phyloP scores from a whole-genome alignment of 805 yeast species.

The Starmerella khaoyaiensis region DNA sequence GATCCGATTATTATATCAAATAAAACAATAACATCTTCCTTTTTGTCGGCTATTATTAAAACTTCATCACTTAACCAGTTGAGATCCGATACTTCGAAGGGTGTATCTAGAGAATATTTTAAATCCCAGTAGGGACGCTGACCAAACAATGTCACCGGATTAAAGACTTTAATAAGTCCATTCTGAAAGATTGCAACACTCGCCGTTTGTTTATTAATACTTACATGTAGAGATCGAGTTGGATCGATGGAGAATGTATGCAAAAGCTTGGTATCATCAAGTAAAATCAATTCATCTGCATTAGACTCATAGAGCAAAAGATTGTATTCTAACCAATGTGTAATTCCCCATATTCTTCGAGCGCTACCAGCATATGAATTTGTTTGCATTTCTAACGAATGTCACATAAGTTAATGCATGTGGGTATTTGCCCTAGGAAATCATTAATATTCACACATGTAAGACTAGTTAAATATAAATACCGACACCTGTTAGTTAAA shows the following conservation, averaged over 20 bases:
- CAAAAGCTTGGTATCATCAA: slow-evolving; percentile 39
- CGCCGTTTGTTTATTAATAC: slow-evolving; percentile 42
- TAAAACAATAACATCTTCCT: background rate
- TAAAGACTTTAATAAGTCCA: slow-evolving; percentile 19
- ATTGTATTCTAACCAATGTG: slow-evolving; percentile 51
- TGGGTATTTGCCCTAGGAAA: too few relatives aligned
- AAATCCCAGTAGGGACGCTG: slow-evolving; percentile 13
- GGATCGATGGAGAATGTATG: slow-evolving; percentile 46
- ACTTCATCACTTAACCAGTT: slow-evolving; percentile 43
- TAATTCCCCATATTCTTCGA: slow-evolving; percentile 32
- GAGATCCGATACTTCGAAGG: slow-evolving; percentile 35
- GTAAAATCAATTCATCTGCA: slow-evolving; percentile 60
- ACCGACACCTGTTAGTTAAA: background rate
- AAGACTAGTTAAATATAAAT: background rate
- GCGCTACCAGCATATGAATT: background rate
- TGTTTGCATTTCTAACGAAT: too few relatives aligned
- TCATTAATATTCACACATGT: background rate
- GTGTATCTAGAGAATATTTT: slow-evolving; percentile 1
- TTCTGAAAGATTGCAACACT: slow-evolving; percentile 24
- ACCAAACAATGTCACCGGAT: slow-evolving; percentile 19
- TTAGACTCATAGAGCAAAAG: slow-evolving; percentile 71
- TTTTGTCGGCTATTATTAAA: slow-evolving; percentile 36
- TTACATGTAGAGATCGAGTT: slow-evolving; percentile 56
- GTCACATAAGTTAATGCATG: too few relatives aligned
- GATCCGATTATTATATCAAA: too few relatives aligned